Evolutionary conservation across 1,139 yeast genomes (phyloP).

Genomic region (Saccharomyces pastorianus): DNA sequence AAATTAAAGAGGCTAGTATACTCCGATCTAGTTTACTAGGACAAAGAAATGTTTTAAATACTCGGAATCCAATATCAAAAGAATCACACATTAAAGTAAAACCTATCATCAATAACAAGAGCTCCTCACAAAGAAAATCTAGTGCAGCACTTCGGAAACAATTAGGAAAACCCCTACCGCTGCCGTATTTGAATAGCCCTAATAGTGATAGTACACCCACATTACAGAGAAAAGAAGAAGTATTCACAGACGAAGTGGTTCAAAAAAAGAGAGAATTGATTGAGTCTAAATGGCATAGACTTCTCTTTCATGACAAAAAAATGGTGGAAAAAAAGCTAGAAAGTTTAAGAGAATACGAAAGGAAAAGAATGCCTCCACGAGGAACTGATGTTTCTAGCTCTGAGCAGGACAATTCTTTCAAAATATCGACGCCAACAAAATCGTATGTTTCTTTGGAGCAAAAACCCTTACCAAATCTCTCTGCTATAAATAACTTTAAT

Average conservation of each 20-base stretch:
- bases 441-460: neutral
- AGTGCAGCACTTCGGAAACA: neutral
- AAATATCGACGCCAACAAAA: neutral
- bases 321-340: neutral
- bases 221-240: neutral
- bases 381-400: neutral
- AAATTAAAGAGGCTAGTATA: neutral
- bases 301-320: neutral
- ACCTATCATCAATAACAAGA: neutral
- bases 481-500: neutral
- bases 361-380: neutral
- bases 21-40: neutral
- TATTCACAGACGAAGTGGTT: conserved; percentile 18
- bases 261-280: conserved; percentile 7
- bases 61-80: neutral
- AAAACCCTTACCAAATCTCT: neutral
- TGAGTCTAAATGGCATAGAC: neutral
- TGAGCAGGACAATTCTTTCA: neutral
- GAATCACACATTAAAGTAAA: neutral
- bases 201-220: neutral
- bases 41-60: neutral
- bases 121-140: neutral
- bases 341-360: neutral
- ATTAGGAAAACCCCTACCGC: conserved; percentile 34
- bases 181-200: conserved; percentile 26